Conservation (phyloP, 805 yeast genomes). For the Candida krabiensis region DNA sequence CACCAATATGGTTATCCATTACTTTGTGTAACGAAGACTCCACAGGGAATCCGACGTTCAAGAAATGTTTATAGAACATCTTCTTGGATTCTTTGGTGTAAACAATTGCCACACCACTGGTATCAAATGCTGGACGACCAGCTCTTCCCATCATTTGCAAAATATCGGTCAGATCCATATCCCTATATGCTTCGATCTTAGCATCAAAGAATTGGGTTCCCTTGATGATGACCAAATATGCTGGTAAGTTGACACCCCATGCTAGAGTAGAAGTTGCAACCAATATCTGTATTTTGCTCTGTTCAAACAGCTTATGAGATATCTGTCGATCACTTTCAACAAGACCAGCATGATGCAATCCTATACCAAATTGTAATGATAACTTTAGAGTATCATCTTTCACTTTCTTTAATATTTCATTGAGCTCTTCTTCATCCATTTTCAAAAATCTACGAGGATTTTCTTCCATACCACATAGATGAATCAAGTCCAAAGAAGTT, state of each 20-base stretch:
- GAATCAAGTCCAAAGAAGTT: slow-evolving; percentile 76
- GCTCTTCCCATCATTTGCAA: slow-evolving; percentile 87
- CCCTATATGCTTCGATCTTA: slow-evolving; percentile 66
- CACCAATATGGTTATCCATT: slow-evolving; percentile 78
- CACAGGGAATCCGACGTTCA: slow-evolving; percentile 80
- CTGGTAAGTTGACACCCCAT: slow-evolving; percentile 86
- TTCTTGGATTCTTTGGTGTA: slow-evolving; percentile 76
- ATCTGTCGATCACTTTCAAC: slow-evolving; percentile 71
- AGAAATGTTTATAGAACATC: slow-evolving; percentile 72
- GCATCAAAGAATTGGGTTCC: slow-evolving; percentile 71
- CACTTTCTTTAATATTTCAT: slow-evolving; percentile 49
- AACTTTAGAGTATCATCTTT: slow-evolving; percentile 81
- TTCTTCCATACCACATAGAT: slow-evolving; percentile 75
- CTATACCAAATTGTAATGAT: slow-evolving; percentile 77
- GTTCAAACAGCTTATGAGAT: slow-evolving; percentile 68
- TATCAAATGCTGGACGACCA: slow-evolving; percentile 79
- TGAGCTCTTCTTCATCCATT: slow-evolving; percentile 65
- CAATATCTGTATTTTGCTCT: slow-evolving; percentile 67
- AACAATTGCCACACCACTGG: slow-evolving; percentile 74
- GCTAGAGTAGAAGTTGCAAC: slow-evolving; percentile 83
- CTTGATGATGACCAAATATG: slow-evolving; percentile 74
- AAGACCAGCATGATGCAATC: slow-evolving; percentile 79
- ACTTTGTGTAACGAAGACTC: slow-evolving; percentile 77
- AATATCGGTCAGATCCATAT: slow-evolving; percentile 82
- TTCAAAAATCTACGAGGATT: slow-evolving; percentile 69